Evolutionary conservation across 208 protist genomes (phyloP).

Genomic region (Lotmaria passim): DNA sequence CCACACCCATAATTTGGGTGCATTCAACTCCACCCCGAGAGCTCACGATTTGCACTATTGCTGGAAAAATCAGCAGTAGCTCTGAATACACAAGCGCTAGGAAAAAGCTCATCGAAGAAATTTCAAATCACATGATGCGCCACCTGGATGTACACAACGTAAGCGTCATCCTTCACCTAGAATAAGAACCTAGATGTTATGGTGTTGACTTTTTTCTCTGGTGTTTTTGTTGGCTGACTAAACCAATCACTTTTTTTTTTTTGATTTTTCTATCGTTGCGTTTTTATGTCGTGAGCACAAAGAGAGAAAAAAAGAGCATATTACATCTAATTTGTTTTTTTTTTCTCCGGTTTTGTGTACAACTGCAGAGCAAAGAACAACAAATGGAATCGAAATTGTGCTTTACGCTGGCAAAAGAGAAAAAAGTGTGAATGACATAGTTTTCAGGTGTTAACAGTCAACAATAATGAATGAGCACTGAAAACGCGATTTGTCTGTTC

Average conservation of each 20-base stretch:
- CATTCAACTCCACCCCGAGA: constrained; percentile 70
- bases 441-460: no score
- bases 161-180: constrained; percentile 32
- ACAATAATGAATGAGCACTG: no score
- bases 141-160: constrained; percentile 21
- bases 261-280: constrained; percentile 10
- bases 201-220: not conserved
- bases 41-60: constrained; percentile 53
- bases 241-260: constrained; percentile 17
- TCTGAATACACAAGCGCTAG: constrained; percentile 21
- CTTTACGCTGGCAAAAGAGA: not conserved
- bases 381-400: not conserved
- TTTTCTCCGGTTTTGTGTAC: not conserved
- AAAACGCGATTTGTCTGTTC: no score
- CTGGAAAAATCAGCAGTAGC: constrained; percentile 31
- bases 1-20: constrained; percentile 52
- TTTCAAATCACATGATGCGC: constrained; percentile 15
- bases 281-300: not conserved
- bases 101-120: constrained; percentile 25
- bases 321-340: not conserved
- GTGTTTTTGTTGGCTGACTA: constrained; percentile 7
- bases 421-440: no score
- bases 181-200: constrained; percentile 7
- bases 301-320: not conserved
- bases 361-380: not conserved